Base-by-base conservation (phyloP, 2,329 filamentous ascomycete genomes). In the Botrytis porri region DNA sequence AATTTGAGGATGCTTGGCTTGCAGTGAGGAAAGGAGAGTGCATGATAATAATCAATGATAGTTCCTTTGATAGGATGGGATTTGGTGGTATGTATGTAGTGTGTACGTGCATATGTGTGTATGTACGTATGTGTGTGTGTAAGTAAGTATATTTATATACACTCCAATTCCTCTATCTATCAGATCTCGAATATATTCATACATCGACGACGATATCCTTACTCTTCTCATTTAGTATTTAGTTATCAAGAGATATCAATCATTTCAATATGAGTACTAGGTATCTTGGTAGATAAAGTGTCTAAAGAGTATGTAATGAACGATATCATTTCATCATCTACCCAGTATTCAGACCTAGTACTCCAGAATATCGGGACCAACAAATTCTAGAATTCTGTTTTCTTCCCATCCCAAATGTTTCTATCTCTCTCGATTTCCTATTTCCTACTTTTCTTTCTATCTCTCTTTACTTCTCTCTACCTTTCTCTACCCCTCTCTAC, bases 1-100 rank as follows among this genome's bases (percentile, higher is more conserved):
- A 39, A 63, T 63, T 22, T 41, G 41, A n/a, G 29, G 39, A 43
- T 63, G 25, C 61, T 63, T 63, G 60, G 60, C 60, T 63, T 63
- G 37, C 60, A 43, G 60, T 41, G 16, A 41, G 37, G 60, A 63
- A 63, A 43, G 35, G 60, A 63, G 37, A 18, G 37, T 61, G 59
- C 59, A 61, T 61, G 12, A 14, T 61, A 4, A 25, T 25, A 14
- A 37, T 60, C 10, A 35, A 60, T 25, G 45, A 48, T n/a, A 0
- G 14, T 37, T 25, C 22, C 7, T 25, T 61, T 25, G 7, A 61
- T 25, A 25, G 22, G 59, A 61, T 61, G 10, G 45, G 45, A 54
- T n/a, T 54, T n/a, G 48, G 48, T 54, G 25, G 16, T 14, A 16
- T 43, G 41, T 43, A 43, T 43, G 41, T 37, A 37, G 37, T n/a